Conservation (phyloP, 768 basidiomycete genomes). For the Russula olivacea region DNA sequence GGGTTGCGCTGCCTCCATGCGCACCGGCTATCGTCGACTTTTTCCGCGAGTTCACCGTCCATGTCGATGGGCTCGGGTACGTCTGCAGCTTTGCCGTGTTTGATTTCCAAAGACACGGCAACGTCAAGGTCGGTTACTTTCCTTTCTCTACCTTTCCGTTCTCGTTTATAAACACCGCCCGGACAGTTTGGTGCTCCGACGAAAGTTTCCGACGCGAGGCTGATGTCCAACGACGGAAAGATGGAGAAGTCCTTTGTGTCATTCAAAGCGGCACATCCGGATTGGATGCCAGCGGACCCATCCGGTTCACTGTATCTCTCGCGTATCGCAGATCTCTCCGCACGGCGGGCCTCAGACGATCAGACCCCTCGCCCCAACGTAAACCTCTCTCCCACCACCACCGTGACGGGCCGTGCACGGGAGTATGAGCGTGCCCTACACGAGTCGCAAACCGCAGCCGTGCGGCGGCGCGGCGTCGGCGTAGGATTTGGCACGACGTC, state of each 20-base stretch:
- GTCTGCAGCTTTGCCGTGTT: slow-evolving; percentile 98
- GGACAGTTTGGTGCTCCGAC: slow-evolving; percentile 80
- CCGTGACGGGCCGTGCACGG: slow-evolving; percentile 46
- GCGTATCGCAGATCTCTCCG: slow-evolving; percentile 51
- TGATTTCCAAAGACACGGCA: slow-evolving; percentile 92
- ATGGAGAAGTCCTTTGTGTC: slow-evolving; percentile 98
- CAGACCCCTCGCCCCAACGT: slow-evolving; percentile 10
- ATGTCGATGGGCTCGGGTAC: slow-evolving; percentile 93
- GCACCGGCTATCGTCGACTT: slow-evolving; percentile 93
- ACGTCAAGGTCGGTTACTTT: slow-evolving; percentile 60
- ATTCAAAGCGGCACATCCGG: slow-evolving; percentile 94
- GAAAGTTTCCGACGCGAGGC: slow-evolving; percentile 57
- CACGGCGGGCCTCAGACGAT: slow-evolving; percentile 13
- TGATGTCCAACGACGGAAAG: slow-evolving; percentile 88
- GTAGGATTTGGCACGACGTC: slow-evolving; percentile 36
- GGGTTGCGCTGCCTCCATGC: slow-evolving; percentile 86
- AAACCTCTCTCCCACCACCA: background rate
- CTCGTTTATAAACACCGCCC: background rate
- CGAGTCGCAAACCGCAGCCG: slow-evolving; percentile 57
- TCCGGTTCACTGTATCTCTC: slow-evolving; percentile 86
- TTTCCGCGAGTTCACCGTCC: slow-evolving; percentile 96
- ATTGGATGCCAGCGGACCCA: slow-evolving; percentile 91
- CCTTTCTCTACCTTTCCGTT: background rate
- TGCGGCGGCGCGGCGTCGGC: slow-evolving; percentile 35
- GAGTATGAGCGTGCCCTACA: slow-evolving; percentile 71